phyloP scores from a whole-genome alignment of 495 filamentous ascomycete species.

The Monascus purpureus region DNA sequence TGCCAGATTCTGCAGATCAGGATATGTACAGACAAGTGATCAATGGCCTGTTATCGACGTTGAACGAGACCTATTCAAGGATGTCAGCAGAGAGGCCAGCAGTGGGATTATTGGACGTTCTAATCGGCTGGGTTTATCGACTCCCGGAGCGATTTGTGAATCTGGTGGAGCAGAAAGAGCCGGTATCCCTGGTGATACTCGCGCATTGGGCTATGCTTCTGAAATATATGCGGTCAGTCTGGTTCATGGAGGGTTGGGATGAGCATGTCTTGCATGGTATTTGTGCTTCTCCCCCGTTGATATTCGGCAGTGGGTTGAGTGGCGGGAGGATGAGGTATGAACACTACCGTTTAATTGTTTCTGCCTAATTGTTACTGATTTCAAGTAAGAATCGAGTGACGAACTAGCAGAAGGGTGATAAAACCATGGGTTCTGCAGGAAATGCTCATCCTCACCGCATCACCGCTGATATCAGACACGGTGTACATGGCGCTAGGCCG shows the following conservation, averaged over 20 bases:
- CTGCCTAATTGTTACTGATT: no score
- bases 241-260: slow-evolving; percentile 28
- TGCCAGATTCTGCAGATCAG: slow-evolving; percentile 1
- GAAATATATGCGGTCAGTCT: slow-evolving; percentile 17
- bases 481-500: no score
- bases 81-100: slow-evolving; percentile 5
- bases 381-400: no score
- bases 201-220: slow-evolving; percentile 28
- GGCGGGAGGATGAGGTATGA: slow-evolving; percentile 17
- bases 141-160: slow-evolving; percentile 17
- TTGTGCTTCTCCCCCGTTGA: slow-evolving; percentile 8
- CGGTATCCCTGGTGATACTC: slow-evolving; percentile 22
- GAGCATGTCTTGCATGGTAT: slow-evolving; percentile 22
- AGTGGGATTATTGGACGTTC: slow-evolving; percentile 10
- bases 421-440: no score
- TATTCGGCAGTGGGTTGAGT: slow-evolving; percentile 18
- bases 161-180: slow-evolving; percentile 17
- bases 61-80: slow-evolving; percentile 11
- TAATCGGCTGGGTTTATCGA: slow-evolving; percentile 26
- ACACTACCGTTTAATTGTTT: no score
- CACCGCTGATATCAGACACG: no score
- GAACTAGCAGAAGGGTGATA: no score
- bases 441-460: no score
- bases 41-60: slow-evolving; percentile 6
- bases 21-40: slow-evolving; percentile 6